Evolutionary conservation across 805 yeast genomes (phyloP).

Genomic region (Spathaspora arborariae): DNA sequence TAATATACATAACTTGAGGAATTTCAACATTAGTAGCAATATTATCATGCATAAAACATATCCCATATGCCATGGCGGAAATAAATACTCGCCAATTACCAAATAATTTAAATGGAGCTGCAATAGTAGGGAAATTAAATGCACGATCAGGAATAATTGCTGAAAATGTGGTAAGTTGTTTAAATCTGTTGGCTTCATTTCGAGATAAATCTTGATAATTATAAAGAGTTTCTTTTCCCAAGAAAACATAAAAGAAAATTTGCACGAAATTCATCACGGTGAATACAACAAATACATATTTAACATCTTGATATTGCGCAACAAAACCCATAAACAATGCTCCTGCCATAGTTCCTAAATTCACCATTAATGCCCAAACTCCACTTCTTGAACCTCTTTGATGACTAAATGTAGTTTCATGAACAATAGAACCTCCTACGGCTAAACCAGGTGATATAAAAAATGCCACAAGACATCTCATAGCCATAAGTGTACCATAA

Average conservation of each 20-base stretch:
- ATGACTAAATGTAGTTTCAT: slow-evolving; percentile 14
- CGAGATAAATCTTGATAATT: slow-evolving; percentile 8
- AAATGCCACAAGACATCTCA: slow-evolving; percentile 12
- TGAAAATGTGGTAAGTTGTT: slow-evolving; percentile 1
- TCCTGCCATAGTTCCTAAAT: slow-evolving; percentile 15
- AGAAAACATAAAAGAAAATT: slow-evolving; percentile 9
- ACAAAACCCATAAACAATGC: slow-evolving; percentile 17
- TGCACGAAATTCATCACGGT: slow-evolving; percentile 12
- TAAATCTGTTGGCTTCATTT: slow-evolving; percentile 3
- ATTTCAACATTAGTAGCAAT: slow-evolving; percentile 21
- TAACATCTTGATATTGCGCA: slow-evolving; percentile 8
- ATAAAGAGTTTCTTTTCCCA: slow-evolving; percentile 14
- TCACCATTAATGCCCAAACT: slow-evolving; percentile 13
- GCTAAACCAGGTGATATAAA: slow-evolving; percentile 14
- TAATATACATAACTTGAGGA: slow-evolving; percentile 16
- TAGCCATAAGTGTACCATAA: slow-evolving; percentile 12
- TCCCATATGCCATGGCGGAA: slow-evolving; percentile 15
- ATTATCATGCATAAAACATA: slow-evolving; percentile 20
- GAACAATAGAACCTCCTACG: slow-evolving; percentile 14
- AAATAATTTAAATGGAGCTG: slow-evolving; percentile 9
- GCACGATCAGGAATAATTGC: slow-evolving; percentile 6
- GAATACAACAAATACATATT: slow-evolving; percentile 12
- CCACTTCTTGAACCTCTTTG: slow-evolving; percentile 16
- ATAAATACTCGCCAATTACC: slow-evolving; percentile 9
- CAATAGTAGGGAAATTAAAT: slow-evolving; percentile 5